phyloP scores from a whole-genome alignment of 192 early-diverging fungal species.

The Piromyces finnis region DNA sequence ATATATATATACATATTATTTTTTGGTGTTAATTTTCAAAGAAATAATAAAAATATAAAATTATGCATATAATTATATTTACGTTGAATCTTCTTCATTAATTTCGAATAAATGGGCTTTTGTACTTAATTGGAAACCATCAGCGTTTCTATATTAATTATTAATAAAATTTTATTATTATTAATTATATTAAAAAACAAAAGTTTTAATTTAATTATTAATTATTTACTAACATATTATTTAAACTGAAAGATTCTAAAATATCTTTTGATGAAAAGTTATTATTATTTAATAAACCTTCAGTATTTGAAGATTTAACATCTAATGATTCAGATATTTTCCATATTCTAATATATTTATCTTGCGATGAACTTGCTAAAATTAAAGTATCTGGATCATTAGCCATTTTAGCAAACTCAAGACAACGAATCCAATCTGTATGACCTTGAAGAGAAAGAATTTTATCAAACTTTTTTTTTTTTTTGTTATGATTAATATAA shows the following conservation, averaged over 20 bases:
- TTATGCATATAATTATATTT: background rate
- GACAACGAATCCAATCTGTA: conserved; percentile 77
- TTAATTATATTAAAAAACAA: too few relatives aligned
- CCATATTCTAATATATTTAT: conserved; percentile 88
- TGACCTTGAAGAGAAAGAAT: conserved; percentile 62
- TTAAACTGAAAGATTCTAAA: conserved; percentile 16
- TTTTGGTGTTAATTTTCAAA: too few relatives aligned
- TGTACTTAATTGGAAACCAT: conserved; percentile 51
- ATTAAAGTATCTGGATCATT: conserved; percentile 21
- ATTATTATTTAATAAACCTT: background rate
- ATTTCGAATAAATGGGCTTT: conserved; percentile 63
- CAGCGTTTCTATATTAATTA: conserved; percentile 2
- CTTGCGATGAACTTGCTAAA: conserved; percentile 77
- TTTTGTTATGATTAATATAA: background rate
- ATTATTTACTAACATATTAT: conserved; percentile 9
- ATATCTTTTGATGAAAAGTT: conserved; percentile 17
- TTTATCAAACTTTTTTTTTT: conserved; percentile 29
- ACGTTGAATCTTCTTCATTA: conserved; percentile 1
- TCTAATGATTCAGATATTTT: conserved; percentile 24
- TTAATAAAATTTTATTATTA: background rate
- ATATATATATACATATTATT: too few relatives aligned
- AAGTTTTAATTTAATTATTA: too few relatives aligned
- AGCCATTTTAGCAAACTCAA: conserved; percentile 42
- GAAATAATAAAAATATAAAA: too few relatives aligned
- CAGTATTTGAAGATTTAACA: background rate